Conservation (phyloP, 176 grass and related monocot species). For the Puccinellia tenuiflora region DNA sequence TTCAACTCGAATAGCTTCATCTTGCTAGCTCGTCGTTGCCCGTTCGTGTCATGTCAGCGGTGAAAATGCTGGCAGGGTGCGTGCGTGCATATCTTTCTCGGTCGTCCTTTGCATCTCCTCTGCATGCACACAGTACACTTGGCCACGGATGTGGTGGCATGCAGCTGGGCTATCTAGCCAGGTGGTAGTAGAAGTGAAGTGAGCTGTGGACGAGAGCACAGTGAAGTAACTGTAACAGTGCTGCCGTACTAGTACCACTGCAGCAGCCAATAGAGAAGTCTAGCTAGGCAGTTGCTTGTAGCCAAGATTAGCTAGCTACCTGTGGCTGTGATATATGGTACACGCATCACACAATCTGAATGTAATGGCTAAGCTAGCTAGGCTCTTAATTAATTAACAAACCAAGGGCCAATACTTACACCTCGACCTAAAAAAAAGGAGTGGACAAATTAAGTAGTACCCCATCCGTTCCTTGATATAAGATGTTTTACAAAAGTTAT, state of each 20-base stretch:
- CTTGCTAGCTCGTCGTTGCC: too few species aligned
- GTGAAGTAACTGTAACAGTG: background rate
- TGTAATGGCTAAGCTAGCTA: background rate
- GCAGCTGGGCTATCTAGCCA: background rate
- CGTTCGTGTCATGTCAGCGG: background rate
- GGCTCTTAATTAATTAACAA: too few species aligned
- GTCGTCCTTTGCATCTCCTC: background rate
- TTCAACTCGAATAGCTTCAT: too few species aligned
- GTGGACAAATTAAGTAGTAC: too few species aligned
- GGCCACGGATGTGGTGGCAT: background rate
- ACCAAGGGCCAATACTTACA: too few species aligned
- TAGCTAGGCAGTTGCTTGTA: background rate
- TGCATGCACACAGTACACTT: background rate
- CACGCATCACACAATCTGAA: background rate
- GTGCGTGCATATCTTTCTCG: background rate
- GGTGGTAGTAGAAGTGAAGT: background rate
- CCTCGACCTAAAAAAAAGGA: too few species aligned
- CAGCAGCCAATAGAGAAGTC: background rate
- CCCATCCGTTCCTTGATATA: too few species aligned
- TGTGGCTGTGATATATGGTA: background rate
- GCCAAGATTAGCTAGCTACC: background rate
- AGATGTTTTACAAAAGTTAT: too few species aligned
- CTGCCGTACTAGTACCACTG: background rate
- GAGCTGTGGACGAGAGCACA: background rate
- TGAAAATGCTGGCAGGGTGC: background rate